phyloP scores from a whole-genome alignment of 2,329 filamentous ascomycete genomes.

The Pyrenophora teres region DNA sequence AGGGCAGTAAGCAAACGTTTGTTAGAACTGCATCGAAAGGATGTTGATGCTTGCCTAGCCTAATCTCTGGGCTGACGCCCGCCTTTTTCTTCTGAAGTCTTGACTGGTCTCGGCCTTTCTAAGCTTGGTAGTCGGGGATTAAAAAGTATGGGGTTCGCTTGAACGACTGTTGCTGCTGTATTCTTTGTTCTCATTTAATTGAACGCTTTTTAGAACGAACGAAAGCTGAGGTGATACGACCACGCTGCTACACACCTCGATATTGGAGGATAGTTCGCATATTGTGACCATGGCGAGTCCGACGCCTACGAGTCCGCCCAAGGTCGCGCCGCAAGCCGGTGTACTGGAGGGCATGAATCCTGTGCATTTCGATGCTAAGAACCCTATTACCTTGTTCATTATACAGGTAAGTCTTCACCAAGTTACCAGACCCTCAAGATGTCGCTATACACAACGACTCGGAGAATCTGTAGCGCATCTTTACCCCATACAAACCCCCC shows the following conservation, averaged over 20 bases:
- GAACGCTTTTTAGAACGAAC: no score
- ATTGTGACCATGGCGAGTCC: conserved; percentile 24
- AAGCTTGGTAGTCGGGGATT: no score
- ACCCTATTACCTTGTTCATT: conserved; percentile 77
- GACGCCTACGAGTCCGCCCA: conserved; percentile 22
- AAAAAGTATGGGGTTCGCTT: no score
- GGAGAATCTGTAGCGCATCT: background rate
- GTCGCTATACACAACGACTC: background rate
- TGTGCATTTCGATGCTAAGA: conserved; percentile 68
- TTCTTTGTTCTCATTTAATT: no score
- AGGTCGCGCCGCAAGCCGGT: conserved; percentile 63
- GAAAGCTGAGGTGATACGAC: background rate
- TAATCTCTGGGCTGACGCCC: conserved; percentile 2
- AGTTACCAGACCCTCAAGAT: background rate
- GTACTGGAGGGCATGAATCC: conserved; percentile 74
- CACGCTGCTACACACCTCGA: conserved; percentile 2
- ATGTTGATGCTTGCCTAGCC: background rate
- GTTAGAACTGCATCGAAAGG: background rate
- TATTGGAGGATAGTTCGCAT: conserved; percentile 12
- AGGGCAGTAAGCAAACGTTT: no score
- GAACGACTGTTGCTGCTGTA: no score
- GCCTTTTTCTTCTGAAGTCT: background rate
- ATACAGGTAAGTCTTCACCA: conserved; percentile 62
- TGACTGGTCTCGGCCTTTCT: no score
- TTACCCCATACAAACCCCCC: no score